Base-by-base conservation (phyloP, 805 yeast genomes). In the Metschnikowia colocasiae region DNA sequence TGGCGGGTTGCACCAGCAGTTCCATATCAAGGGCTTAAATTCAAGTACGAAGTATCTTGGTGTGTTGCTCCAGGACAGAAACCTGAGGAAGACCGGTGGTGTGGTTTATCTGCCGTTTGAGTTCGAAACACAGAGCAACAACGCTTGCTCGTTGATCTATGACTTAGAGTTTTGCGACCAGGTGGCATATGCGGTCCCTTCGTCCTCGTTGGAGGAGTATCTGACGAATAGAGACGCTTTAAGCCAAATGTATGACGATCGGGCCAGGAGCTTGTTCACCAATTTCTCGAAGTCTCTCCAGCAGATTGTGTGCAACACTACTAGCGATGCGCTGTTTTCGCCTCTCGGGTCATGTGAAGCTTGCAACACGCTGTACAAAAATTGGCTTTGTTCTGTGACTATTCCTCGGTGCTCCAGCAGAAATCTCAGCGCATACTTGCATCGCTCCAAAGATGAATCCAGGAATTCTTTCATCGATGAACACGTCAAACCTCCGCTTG, bases 111-210 rank as follows among this genome's bases (percentile, higher is more conserved):
- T 69, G 6, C 75, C 75, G 9, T 75, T 84, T 35, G 62, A 64
- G 31, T 87, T 92, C 49, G 75, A 78, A 34, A 80, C 88, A 1
- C 64, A 78, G 63, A 64, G 63, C 22, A 60, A 73, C 2, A 68
- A 71, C 16, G 77, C 87, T 1, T 92, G 99, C 62, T 79, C 84
- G 50, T 66, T 91, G 41, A 78, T 90, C 15, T 88, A 79, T 61
- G 85, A 80, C 49, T 71, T 92, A 49, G 82, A 79, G 2, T 90
- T 90, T 59, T 92, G 99, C 64, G 64, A 73, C 26, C 78, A 80
- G 39, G 95, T 92, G 20, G 94, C 96, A 1, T 92, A 91, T 65
- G 77, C 96, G 0, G 96, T 87, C 0, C 98, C 98, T 0, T 73
- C 63, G 6, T 67, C 67, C 13, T 49, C 47, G 36, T 52, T 26